A percentile compares a stretch with the other conserved stretches of the same genome.
These are phyloP conservation scores for Daldinia childiae DNA, from an alignment of 495 filamentous ascomycete genomes.

Conservation along the genomic window DNA sequence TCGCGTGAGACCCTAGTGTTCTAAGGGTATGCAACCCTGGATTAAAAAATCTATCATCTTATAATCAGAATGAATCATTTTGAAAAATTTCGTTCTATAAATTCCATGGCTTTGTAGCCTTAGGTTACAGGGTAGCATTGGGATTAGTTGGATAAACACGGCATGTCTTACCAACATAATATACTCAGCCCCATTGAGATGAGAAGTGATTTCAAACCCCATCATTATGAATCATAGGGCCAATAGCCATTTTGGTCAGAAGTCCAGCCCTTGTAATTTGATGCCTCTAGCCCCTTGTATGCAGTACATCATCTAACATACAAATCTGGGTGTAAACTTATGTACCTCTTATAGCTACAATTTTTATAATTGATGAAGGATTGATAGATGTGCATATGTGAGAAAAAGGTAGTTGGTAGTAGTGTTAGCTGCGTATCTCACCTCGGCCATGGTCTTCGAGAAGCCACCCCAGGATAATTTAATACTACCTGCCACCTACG, in stretches of 20 bases:
- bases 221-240: neutral
- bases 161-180: neutral
- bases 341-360: neutral
- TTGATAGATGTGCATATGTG: neutral
- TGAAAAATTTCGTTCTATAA: neutral
- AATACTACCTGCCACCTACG: neutral
- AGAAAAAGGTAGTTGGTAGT: neutral
- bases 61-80: neutral
- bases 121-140: neutral
- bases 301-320: neutral
- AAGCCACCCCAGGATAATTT: neutral
- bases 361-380: neutral
- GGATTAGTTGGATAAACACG: neutral
- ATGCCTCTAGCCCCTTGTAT: neutral
- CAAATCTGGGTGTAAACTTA: neutral
- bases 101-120: too few species aligned
- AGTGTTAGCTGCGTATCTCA: neutral
- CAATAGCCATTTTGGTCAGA: neutral
- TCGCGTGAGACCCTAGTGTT: neutral
- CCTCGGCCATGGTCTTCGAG: neutral
- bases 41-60: neutral
- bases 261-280: neutral
- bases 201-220: neutral
- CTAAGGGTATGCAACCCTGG: neutral
- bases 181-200: neutral